Evolutionary conservation across 2,329 filamentous ascomycete genomes (phyloP), one percentile per base, ranked within the genome.

Genomic region (Aschersonia sp.): DNA sequence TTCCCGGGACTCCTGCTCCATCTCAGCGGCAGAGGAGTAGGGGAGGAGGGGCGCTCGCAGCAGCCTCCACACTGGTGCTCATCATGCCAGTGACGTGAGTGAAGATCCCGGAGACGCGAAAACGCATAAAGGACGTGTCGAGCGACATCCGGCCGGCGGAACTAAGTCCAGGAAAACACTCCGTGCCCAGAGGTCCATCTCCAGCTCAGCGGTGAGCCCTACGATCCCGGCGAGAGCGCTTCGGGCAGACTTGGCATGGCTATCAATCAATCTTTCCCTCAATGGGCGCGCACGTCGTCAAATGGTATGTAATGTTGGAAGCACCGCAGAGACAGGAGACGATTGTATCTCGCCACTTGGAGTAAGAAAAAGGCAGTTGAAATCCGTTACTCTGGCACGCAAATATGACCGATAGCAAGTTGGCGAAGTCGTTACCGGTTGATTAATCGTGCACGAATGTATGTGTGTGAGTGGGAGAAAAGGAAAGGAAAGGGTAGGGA

Each of bases 391-490:
- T 78, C 72, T 78, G 58, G 73, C 75, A 76, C 70, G 64, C 63
- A 73, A 74, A 75, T 77, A 73, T 78, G 75, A 78, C 74, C 73
- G 68, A 68, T 58, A 67, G 63, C 59, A 66, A 74, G 70, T 76
- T 62, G 65, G 60, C 49, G 63, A 67, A 29, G 56, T 73, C 62
- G 59, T 64, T 58, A 66, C 65, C 71, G 73, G 72, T 78, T 78
- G 75, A 78, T 78, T 78, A 70, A 70, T 75, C 66, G 72, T 77
- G 75, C 74, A 49, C 57, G 54, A 56, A 63, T 61, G 62, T 58
- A 53, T 66, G 72, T 76, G 65, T 74, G 72, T 76, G 64, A 73
- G 61, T 47, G 52, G 43, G 58, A 59, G 60, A 60, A 56, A 56
- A 58, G 55, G 55, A 50, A 47, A 56, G 55, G 54, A 56, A 53